These are phyloP conservation scores for Lathyrus tuberosus DNA, from an alignment of 306 rosid genomes.

Conservation along the genomic window DNA sequence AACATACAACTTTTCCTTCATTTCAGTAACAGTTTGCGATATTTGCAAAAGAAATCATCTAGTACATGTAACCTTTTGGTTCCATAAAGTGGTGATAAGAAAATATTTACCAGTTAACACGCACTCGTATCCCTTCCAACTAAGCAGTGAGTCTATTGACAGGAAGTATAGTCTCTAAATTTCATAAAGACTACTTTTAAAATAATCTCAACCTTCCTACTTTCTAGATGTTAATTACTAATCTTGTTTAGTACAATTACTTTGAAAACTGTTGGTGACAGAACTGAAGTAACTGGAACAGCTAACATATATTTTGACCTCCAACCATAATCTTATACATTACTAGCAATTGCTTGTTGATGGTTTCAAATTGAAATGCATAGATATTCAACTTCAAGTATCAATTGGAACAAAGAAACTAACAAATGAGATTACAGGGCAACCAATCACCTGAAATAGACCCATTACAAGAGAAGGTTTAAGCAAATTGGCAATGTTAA, in stretches of 20 bases:
- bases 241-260: slow-evolving; percentile 22
- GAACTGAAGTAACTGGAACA: neutral
- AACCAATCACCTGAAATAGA: slow-evolving; percentile 75
- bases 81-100: slow-evolving; percentile 12
- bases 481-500: slow-evolving; percentile 76
- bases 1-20: slow-evolving; percentile 7
- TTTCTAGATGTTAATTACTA: slow-evolving; percentile 26
- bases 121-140: slow-evolving; percentile 24
- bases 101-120: slow-evolving; percentile 18
- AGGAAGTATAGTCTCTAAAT: slow-evolving; percentile 21
- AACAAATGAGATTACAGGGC: slow-evolving; percentile 21
- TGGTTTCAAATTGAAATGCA: slow-evolving; percentile 28
- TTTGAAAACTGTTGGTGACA: slow-evolving; percentile 1
- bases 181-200: slow-evolving; percentile 24
- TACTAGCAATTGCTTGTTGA: slow-evolving; percentile 2
- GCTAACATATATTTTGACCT: slow-evolving; percentile 23
- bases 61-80: slow-evolving; percentile 10
- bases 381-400: slow-evolving; percentile 25
- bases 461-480: slow-evolving; percentile 95
- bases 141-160: slow-evolving; percentile 8
- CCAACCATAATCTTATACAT: neutral
- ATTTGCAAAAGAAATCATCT: neutral
- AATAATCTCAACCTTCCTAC: slow-evolving; percentile 32
- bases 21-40: slow-evolving; percentile 19
- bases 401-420: slow-evolving; percentile 25